Evolutionary conservation across 2,329 filamentous ascomycete genomes (phyloP).

Genomic region (Microdochium nivale): DNA sequence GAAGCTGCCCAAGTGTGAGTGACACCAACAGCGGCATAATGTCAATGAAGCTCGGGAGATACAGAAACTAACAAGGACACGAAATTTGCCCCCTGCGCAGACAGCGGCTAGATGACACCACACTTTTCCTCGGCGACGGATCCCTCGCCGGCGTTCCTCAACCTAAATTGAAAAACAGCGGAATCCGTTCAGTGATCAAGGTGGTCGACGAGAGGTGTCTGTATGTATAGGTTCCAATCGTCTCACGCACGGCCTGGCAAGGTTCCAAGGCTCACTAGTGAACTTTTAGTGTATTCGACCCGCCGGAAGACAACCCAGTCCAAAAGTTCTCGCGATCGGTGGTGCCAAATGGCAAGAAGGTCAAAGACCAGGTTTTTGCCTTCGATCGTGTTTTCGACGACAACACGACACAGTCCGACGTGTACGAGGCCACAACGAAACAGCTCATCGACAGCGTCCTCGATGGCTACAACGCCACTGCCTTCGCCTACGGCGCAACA

Average conservation of each 20-base stretch:
- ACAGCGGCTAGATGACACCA: slow-evolving; percentile 69
- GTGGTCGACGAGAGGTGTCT: slow-evolving; percentile 93
- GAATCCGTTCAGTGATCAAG: slow-evolving; percentile 86
- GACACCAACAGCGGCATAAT: not conserved
- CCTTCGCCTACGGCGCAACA: slow-evolving; percentile 96
- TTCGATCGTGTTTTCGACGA: slow-evolving; percentile 98
- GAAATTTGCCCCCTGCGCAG: too few relatives aligned
- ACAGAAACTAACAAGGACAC: not conserved
- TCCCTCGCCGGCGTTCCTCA: slow-evolving; percentile 81
- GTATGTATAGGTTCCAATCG: slow-evolving; percentile 45
- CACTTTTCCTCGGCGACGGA: slow-evolving; percentile 91
- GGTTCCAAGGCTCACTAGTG: not conserved
- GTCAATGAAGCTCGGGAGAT: not conserved
- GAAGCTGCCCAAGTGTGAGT: slow-evolving; percentile 84
- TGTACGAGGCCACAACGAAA: slow-evolving; percentile 90
- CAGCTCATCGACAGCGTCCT: slow-evolving; percentile 88
- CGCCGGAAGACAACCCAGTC: slow-evolving; percentile 87
- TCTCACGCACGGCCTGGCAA: too few relatives aligned
- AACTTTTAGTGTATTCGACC: slow-evolving; percentile 81
- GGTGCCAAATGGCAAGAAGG: slow-evolving; percentile 75
- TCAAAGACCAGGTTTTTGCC: slow-evolving; percentile 95
- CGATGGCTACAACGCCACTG: slow-evolving; percentile 96
- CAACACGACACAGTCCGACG: slow-evolving; percentile 81
- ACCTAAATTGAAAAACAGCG: slow-evolving; percentile 77
- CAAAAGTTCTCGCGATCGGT: slow-evolving; percentile 80